Conservation (phyloP, 345 rosid genomes). For the Salix viminalis region DNA sequence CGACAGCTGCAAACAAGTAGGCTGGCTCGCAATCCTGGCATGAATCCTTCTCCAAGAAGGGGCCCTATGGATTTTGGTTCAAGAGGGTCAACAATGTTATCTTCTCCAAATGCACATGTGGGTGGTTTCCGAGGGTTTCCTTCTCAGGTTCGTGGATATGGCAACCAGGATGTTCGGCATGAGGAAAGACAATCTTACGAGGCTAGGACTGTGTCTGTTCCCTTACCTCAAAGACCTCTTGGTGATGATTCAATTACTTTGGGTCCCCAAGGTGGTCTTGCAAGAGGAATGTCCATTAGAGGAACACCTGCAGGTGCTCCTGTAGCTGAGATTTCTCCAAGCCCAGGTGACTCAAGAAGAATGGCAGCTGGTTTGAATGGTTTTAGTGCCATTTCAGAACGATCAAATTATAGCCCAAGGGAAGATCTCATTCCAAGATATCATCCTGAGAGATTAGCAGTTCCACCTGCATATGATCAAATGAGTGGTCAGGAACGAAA, state of each 20-base stretch:
- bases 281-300: conserved; percentile 79
- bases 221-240: conserved; percentile 65
- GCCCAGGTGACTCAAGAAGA: conserved; percentile 56
- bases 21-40: conserved; percentile 62
- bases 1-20: conserved; percentile 70
- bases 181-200: conserved; percentile 74
- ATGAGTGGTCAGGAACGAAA: conserved; percentile 47
- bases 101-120: conserved; percentile 64
- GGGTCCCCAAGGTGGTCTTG: conserved; percentile 99
- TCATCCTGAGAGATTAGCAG: conserved; percentile 47
- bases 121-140: conserved; percentile 67
- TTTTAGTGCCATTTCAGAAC: conserved; percentile 39
- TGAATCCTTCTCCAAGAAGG: conserved; percentile 59
- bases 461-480: conserved; percentile 45
- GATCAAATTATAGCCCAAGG: conserved; percentile 34
- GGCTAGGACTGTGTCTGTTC: conserved; percentile 60
- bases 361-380: conserved; percentile 55
- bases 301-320: conserved; percentile 43
- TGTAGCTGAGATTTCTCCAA: conserved; percentile 44
- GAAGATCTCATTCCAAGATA: conserved; percentile 48
- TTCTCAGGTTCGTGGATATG: conserved; percentile 58
- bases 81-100: conserved; percentile 58
- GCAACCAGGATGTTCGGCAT: conserved; percentile 62
- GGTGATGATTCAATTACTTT: conserved; percentile 76
- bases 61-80: conserved; percentile 65